Evolutionary conservation across 805 yeast species (phyloP), one percentile per base, ranked within the genome.

Genomic region (Spathaspora passalidarum): DNA sequence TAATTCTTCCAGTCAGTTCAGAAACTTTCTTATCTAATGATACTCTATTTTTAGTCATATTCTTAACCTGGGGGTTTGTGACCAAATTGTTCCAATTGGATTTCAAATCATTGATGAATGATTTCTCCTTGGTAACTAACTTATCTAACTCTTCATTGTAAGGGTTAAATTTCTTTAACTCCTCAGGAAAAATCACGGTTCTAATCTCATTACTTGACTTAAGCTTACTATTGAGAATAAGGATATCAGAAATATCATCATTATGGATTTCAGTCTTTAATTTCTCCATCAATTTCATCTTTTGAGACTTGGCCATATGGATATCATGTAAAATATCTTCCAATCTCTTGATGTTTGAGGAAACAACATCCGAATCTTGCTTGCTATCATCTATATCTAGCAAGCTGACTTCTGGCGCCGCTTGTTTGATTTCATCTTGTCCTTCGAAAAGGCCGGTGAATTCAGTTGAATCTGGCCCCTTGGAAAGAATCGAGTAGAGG

Each of bases 171-270:
- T 92, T 92, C 42, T 75, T 78, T 51, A 92, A 67, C 60, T 89
- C 96, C 47, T 78, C 76, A 14, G 81, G 78, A 59, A 91, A 90
- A 14, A 72, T 72, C 25, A 68, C 64, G 8, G 75, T 68, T 51
- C 74, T 75, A 48, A 81, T 72, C 47, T 84, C 90, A 38, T 78
- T 73, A 6, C 79, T 80, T 4, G 80, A 68, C 32, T 75, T 76
- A 38, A 78, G 75, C 49, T 78, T 80, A 49, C 73, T 67, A 59
- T 87, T 84, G 52, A 84, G 69, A 7, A 92, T 78, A 25, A 92
- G 71, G 10, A 84, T 70, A 44, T 84, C 82, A 0, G 96, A 84
- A 42, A 90, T 88, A 59, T 92, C 97, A 65, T 92, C 98, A 11
- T 76, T 73, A 56, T 84, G 94, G 26, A 87, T 82, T 40, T 78